phyloP scores from a whole-genome alignment of 352 stramenopile species.

The Pythium monospermum region DNA sequence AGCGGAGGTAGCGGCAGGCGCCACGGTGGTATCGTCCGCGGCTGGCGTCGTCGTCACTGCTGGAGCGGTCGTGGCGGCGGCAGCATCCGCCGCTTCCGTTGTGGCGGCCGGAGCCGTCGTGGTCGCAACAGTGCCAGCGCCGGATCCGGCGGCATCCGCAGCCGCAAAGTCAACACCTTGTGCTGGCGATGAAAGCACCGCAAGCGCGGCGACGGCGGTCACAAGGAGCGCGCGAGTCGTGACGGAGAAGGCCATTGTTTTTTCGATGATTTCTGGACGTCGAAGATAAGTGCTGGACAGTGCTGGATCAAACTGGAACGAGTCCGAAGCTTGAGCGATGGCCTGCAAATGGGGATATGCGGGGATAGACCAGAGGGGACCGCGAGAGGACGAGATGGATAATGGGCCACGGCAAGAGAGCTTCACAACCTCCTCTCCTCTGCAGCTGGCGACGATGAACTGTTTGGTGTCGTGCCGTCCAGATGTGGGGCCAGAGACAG shows the following conservation, averaged over 20 bases:
- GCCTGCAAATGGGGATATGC: slow-evolving; percentile 19
- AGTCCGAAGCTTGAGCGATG: background rate
- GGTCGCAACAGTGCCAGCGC: background rate
- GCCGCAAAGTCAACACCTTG: slow-evolving; percentile 16
- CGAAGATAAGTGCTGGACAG: slow-evolving; percentile 16
- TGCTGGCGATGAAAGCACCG: slow-evolving; percentile 4
- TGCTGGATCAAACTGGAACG: slow-evolving; percentile 11
- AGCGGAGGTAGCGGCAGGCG: background rate
- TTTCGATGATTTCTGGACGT: slow-evolving; percentile 1
- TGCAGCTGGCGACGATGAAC: background rate
- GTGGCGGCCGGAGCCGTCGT: background rate
- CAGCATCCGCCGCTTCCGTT: background rate
- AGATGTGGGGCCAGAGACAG: background rate
- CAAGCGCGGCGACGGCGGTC: slow-evolving; percentile 4
- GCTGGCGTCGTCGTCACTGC: background rate
- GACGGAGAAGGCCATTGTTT: slow-evolving; percentile 17
- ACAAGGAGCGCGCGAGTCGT: slow-evolving; percentile 14
- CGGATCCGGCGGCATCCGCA: slow-evolving; percentile 1
- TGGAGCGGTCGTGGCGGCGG: background rate
- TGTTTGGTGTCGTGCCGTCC: background rate
- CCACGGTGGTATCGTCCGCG: background rate
- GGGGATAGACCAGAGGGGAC: background rate
- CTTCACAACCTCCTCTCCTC: too few relatives aligned
- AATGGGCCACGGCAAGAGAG: too few relatives aligned
- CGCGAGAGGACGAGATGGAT: too few relatives aligned